These are phyloP conservation scores for Picea mariana DNA, from an alignment of 83 land plant genomes.

Conservation along the genomic window DNA sequence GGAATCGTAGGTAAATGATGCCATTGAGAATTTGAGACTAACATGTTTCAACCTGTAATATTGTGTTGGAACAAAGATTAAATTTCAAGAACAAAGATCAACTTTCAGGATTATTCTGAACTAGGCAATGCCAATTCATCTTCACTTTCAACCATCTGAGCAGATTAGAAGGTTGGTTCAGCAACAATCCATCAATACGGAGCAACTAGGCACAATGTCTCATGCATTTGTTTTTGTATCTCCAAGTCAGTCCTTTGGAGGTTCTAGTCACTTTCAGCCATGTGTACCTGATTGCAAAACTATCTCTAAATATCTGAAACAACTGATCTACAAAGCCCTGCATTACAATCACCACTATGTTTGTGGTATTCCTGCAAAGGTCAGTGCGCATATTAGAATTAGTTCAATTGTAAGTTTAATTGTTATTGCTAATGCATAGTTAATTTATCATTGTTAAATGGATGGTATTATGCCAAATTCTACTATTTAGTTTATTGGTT, in stretches of 20 bases:
- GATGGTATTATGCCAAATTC: no score
- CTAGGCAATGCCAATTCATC: conserved; percentile 8
- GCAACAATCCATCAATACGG: neutral
- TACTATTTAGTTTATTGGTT: no score
- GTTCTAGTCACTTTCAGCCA: neutral
- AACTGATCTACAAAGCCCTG: neutral
- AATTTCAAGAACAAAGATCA: neutral
- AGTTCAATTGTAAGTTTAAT: conserved; percentile 79
- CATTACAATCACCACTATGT: conserved; percentile 47
- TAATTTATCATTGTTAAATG: no score
- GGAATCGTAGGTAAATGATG: conserved; percentile 3
- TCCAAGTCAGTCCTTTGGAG: conserved; percentile 1
- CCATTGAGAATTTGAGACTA: neutral
- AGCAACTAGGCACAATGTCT: neutral
- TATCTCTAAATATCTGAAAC: neutral
- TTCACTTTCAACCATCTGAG: neutral
- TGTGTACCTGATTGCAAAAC: neutral
- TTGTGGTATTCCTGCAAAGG: conserved; percentile 87
- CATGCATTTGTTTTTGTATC: conserved; percentile 14
- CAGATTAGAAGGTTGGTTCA: conserved; percentile 17
- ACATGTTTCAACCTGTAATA: neutral
- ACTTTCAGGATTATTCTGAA: neutral
- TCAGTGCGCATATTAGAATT: conserved; percentile 73
- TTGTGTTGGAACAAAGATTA: neutral
- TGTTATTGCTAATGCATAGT: no score